Evolutionary conservation across 2,329 filamentous ascomycete species (phyloP), one percentile per base, ranked within the genome.

Genomic region (Coleophoma crateriformis): DNA sequence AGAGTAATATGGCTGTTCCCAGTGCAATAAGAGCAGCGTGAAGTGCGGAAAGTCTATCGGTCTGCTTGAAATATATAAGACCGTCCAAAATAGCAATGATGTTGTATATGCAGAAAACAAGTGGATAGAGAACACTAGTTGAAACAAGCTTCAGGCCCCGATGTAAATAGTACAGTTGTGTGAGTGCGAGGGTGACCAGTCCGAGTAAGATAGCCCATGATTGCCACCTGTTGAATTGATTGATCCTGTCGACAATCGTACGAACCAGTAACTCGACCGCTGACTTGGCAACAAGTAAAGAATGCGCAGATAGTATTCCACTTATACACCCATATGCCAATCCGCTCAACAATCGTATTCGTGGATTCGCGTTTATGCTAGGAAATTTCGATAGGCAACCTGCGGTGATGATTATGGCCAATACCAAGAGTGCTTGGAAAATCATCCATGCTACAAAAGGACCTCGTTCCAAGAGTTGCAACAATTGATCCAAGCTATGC

Each of bases 31-130:
- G 78, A 35, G 83, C 82, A 14, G 88, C 92, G 62, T 89, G 85
- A 2, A 94, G 70, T 1, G 82, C 76, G 14, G 85, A 83, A 54
- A 99, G 82, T 49, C 88, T 78, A 56, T 90, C 85, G 47, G 86
- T 87, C 69, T 99, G 94, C 60, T 87, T 80, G 71, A 97, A 99
- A 70, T 97, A 99, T 61, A 99, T 96, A 58, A 99, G 77, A 33
- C 94, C 94, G 69, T 99, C 94, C 58, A 97, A 75, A 59, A 99
- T 99, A 57, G 94, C 94, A 63, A 97, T 91, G 63, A 99, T 96
- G 75, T 99, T 99, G 77, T 97, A 99, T 56, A 97, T 83, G 76
- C 94, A 99, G 70, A 99, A 99, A 37, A 97, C 91, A 60, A 97
- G 85, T 5, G 94, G 94, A 68, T 99, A 99, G 58, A 99, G 77